A percentile compares a stretch with the other conserved stretches of the same genome.
Conservation (phyloP, 2,329 filamentous ascomycete genomes). For the Pezicula carpinea region DNA sequence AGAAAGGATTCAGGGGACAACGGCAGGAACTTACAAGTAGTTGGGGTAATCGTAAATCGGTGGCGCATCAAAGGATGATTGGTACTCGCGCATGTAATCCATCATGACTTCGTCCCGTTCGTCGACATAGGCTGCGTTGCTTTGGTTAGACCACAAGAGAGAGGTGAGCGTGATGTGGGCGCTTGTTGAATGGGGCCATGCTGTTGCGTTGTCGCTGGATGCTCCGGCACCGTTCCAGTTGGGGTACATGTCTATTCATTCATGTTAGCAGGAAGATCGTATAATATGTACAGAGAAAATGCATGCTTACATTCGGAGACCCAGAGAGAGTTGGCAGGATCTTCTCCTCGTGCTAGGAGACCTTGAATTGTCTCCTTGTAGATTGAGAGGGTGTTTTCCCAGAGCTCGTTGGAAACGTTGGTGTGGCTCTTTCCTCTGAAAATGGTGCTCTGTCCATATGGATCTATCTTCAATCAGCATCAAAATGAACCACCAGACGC, state of each 20-base stretch:
- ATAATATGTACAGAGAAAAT: neutral
- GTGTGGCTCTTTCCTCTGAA: constrained; percentile 1
- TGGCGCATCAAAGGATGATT: neutral
- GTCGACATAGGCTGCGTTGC: neutral
- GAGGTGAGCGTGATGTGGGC: constrained; percentile 2
- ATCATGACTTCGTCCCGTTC: constrained; percentile 2
- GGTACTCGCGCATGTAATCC: constrained; percentile 4
- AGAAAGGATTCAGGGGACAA: neutral
- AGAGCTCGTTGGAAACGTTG: neutral
- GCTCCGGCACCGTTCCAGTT: neutral
- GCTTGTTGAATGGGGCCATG: constrained; percentile 4
- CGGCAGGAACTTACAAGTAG: neutral
- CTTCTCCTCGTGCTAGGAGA: constrained; percentile 1
- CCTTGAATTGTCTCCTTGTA: constrained; percentile 2
- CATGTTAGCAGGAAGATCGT: neutral
- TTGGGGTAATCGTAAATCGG: constrained; percentile 3
- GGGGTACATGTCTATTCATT: constrained; percentile 2
- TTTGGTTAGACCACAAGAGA: constrained; percentile 1
- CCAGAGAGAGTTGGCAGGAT: constrained; percentile 1
- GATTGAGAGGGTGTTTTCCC: constrained; percentile 1
- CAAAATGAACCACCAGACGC: neutral
- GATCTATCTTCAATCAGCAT: neutral
- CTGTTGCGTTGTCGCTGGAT: neutral
- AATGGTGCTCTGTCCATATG: neutral
- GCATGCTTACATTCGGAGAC: neutral